Evolutionary conservation across 768 basidiomycete species (phyloP), one percentile per base, ranked within the genome.

Genomic region (Cystobasidium ongulense): DNA sequence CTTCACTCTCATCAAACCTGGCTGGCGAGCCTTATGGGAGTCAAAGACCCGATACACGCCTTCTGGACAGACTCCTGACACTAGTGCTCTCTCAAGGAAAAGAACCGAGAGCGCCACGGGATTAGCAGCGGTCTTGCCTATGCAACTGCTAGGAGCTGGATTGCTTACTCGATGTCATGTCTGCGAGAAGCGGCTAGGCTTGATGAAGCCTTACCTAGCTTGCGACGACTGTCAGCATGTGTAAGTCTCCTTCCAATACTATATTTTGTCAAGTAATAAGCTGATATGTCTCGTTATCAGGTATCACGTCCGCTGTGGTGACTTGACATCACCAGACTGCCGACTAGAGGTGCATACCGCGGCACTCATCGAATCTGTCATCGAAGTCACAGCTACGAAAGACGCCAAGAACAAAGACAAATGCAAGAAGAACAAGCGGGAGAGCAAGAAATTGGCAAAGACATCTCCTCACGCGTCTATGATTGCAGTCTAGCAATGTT

Each of bases 161-260:
- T 21, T 59, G 11, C 63, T 74, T 15, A 85, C 87, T 62, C 92
- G 89, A 80, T 95, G 92, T 77, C 90, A 90, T 80, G 81, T 92
- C 21, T 95, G 92, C 78, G 79, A 80, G 52, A 93, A 92, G 84
- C 83, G 90, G 59, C 83, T 95, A 43, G 91, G 91, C 15, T 88
- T 77, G 11, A 74, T 89, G 88, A 93, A 91, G 80, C 87, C 91
- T 25, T 85, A 89, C 36, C 82, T 94, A 23, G 87, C 90, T 78
- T 95, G 92, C 79, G 92, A 94, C 80, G 92, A 94, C 81, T 94
- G 92, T 81, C 88, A 89, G 31, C 81, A 90, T 77, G 85, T 87
- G 87, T 89, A 72, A 68, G 85, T 80, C 31, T 11, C 25, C 21
- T 7, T 61, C 38, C 46, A 10, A n/a, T 68, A 64, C 63, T 50